These are phyloP conservation scores for Fusarium foetens DNA, from an alignment of 2,329 filamentous ascomycete genomes.

Conservation along the genomic window DNA sequence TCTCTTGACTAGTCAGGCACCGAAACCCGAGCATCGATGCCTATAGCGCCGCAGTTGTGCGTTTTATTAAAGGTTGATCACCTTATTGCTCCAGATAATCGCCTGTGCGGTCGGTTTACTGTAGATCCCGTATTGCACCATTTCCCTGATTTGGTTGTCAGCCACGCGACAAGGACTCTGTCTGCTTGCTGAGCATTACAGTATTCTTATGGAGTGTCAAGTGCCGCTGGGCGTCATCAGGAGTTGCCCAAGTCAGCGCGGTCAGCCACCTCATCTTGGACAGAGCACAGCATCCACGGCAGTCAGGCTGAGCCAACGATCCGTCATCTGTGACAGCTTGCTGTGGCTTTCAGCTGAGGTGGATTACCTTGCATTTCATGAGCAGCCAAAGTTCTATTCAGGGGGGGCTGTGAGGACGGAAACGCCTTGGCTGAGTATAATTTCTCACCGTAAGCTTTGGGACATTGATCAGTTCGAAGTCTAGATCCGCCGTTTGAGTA, in stretches of 20 bases:
- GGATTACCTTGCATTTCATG: constrained; percentile 16
- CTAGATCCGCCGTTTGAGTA: background rate
- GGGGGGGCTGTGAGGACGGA: constrained; percentile 14
- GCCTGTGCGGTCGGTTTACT: constrained; percentile 14
- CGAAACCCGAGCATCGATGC: constrained; percentile 28
- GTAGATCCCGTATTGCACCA: constrained; percentile 28
- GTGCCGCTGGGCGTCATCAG: constrained; percentile 23
- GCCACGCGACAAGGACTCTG: constrained; percentile 34
- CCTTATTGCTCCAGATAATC: constrained; percentile 26
- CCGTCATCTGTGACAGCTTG: constrained; percentile 25
- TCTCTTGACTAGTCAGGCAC: constrained; percentile 39
- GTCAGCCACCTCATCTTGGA: constrained; percentile 7
- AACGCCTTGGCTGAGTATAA: constrained; percentile 27
- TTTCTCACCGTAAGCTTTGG: constrained; percentile 2
- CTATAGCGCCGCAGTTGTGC: constrained; percentile 29
- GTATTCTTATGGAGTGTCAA: background rate
- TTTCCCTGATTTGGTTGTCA: constrained; percentile 39
- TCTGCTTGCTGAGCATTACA: background rate
- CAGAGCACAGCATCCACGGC: constrained; percentile 7
- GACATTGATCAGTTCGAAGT: background rate
- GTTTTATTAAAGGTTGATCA: constrained; percentile 23
- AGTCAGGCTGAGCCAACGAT: constrained; percentile 9
- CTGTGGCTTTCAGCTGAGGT: constrained; percentile 35
- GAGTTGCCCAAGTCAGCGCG: constrained; percentile 7
- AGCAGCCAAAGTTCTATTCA: constrained; percentile 21